These are phyloP conservation scores for Sicyos edulis DNA, from an alignment of 306 rosid species.

Conservation along the genomic window DNA sequence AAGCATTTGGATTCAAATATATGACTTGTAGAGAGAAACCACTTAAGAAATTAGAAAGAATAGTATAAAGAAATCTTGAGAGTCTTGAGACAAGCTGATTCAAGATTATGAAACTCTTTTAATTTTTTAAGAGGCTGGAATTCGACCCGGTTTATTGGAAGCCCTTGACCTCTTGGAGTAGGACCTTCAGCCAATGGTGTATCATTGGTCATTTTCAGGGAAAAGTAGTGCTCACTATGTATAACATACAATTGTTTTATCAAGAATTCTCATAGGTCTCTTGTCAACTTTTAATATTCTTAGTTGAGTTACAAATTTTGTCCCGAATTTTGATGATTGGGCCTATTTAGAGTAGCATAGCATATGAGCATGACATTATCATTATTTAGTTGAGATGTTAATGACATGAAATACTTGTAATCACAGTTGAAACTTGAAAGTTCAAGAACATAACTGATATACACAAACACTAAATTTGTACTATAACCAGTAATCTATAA, in stretches of 20 bases:
- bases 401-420: background rate
- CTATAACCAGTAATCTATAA: background rate
- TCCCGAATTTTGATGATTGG: background rate
- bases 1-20: too few relatives aligned
- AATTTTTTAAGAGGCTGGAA: background rate
- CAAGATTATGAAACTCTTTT: too few relatives aligned
- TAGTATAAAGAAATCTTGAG: too few relatives aligned
- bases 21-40: background rate
- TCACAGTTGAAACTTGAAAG: background rate
- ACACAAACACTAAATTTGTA: background rate
- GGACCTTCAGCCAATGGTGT: background rate
- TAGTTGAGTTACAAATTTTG: background rate
- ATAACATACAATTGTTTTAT: background rate
- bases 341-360: background rate
- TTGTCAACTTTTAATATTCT: background rate
- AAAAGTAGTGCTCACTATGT: background rate
- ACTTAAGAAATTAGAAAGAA: background rate
- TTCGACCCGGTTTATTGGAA: background rate
- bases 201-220: background rate
- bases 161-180: background rate
- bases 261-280: background rate
- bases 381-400: background rate
- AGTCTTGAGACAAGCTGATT: too few relatives aligned
- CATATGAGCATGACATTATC: background rate
- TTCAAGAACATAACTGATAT: background rate